Conservation (phyloP, 768 basidiomycete genomes). For the Calocybe indica region DNA sequence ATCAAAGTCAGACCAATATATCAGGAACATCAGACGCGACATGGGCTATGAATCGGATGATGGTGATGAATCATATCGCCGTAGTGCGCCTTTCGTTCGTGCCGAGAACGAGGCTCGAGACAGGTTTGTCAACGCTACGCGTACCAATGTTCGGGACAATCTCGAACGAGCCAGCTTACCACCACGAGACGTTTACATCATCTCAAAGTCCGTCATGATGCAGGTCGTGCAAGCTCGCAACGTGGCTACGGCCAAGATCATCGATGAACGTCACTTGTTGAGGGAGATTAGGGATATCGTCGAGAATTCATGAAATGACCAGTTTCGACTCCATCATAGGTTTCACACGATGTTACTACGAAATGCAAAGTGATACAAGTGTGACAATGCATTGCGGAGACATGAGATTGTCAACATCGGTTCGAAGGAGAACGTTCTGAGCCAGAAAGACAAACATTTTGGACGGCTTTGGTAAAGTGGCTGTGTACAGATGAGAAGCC, state of each 20-base stretch:
- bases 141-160: slow-evolving; percentile 2
- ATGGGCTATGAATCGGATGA: slow-evolving; percentile 31
- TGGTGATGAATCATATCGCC: background rate
- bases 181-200: slow-evolving; percentile 1
- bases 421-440: no score
- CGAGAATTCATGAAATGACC: background rate
- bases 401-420: no score
- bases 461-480: no score
- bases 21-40: slow-evolving; percentile 27
- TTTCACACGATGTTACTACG: no score
- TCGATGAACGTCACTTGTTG: background rate
- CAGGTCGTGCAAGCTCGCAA: background rate
- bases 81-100: background rate
- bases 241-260: background rate
- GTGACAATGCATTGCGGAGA: no score
- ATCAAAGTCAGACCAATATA: slow-evolving; percentile 25
- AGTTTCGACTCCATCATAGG: no score
- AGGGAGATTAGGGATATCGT: background rate
- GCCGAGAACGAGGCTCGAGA: slow-evolving; percentile 1
- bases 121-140: slow-evolving; percentile 4
- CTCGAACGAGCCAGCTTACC: slow-evolving; percentile 3
- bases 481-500: no score
- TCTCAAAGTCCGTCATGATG: slow-evolving; percentile 2
- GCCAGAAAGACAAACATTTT: no score
- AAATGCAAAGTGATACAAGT: no score